Conservation (phyloP, 2,329 filamentous ascomycete species). For the Colletotrichum gigasporum region DNA sequence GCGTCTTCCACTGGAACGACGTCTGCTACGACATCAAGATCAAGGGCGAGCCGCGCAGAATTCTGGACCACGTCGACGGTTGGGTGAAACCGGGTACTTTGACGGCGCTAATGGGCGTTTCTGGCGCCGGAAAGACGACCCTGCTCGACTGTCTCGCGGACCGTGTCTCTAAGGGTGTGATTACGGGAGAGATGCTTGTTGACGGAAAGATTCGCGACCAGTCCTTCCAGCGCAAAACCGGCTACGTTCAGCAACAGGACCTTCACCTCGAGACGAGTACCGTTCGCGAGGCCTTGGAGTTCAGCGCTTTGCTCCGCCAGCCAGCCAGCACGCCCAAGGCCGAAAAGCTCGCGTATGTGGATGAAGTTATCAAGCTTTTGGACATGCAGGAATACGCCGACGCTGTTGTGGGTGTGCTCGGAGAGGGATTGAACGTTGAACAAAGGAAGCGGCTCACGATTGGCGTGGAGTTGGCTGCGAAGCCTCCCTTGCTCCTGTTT, state of each 20-base stretch:
- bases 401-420: slow-evolving; percentile 74
- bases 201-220: slow-evolving; percentile 71
- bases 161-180: slow-evolving; percentile 74
- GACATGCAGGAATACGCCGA: slow-evolving; percentile 72
- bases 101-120: slow-evolving; percentile 66
- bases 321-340: slow-evolving; percentile 60
- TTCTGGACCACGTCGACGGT: slow-evolving; percentile 74
- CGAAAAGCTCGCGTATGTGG: slow-evolving; percentile 40
- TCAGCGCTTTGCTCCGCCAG: slow-evolving; percentile 74
- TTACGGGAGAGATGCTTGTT: slow-evolving; percentile 73
- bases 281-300: slow-evolving; percentile 73
- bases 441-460: slow-evolving; percentile 72
- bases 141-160: slow-evolving; percentile 69
- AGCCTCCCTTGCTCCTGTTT: slow-evolving; percentile 77
- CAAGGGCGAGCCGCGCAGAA: slow-evolving; percentile 66
- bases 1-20: slow-evolving; percentile 74
- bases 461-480: slow-evolving; percentile 79
- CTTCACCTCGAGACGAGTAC: slow-evolving; percentile 36
- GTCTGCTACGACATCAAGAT: slow-evolving; percentile 78
- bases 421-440: slow-evolving; percentile 60
- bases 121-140: slow-evolving; percentile 55
- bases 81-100: slow-evolving; percentile 76
- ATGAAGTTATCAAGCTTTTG: slow-evolving; percentile 42
- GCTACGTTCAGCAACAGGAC: slow-evolving; percentile 75
- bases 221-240: slow-evolving; percentile 75